Base-by-base conservation (phyloP, 2,329 filamentous ascomycete genomes). In the Penicillium sp. region DNA sequence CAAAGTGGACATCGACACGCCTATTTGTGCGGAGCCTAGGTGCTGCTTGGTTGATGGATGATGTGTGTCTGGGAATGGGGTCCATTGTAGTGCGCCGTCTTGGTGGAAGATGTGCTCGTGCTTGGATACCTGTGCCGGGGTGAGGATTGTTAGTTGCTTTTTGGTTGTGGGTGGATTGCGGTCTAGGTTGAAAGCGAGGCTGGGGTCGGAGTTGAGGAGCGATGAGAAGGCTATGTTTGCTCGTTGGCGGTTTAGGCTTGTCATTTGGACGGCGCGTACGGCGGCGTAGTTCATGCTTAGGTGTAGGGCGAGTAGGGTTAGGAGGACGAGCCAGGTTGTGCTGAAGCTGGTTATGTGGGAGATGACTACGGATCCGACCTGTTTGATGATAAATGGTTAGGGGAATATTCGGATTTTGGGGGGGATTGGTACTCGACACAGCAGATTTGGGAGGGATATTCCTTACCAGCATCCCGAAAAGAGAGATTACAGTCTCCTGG, bases 401-500 rank as follows among this genome's bases (percentile, higher is more conserved):
- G 7, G 8, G 19, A n/a, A n/a, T n/a, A 8, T 29, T 30, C 32
- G 30, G 36, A 7, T 9, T 42, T 26, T 41, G 4, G 11, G n/a
- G 23, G 11, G 27, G n/a, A 13, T 8, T 10, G 6, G n/a, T n/a
- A n/a, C n/a, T n/a, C n/a, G n/a, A n/a, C n/a, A n/a, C n/a, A n/a
- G n/a, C n/a, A n/a, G n/a, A n/a, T n/a, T n/a, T 14, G 35, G 8
- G 10, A 19, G 7, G 27, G 44, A 26, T 26, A 19, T 39, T 30
- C 67, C 78, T 69, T 72, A 83, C 81, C 47, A 96, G 80, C 83
- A 97, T 91, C 2, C 94, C 94, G 32, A 96, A 58, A 26, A 97
- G 79, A 2, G 90, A 93, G 53, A 99, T 90, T 18, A 96, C 85
- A 0, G 93, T 97, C 74, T 97, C 94, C 75, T 97, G 94, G 61